These are phyloP conservation scores for Podaxis sp. DNA, from an alignment of 768 basidiomycete genomes.

Conservation along the genomic window DNA sequence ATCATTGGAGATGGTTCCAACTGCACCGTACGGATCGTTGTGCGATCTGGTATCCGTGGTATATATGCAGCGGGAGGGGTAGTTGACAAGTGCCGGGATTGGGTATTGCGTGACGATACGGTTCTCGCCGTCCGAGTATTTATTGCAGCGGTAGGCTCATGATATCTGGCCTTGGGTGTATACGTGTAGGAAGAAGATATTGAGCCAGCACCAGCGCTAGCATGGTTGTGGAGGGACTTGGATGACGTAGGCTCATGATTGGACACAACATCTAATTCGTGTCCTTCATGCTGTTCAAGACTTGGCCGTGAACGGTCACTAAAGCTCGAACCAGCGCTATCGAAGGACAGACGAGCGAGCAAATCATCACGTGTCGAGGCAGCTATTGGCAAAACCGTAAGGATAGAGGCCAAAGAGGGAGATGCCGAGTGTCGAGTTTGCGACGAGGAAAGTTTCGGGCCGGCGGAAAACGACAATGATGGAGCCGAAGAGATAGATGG, in stretches of 20 bases:
- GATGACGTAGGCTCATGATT: conserved; percentile 10
- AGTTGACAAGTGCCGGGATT: conserved; percentile 27
- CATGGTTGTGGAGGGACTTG: not conserved
- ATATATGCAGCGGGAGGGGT: conserved; percentile 35
- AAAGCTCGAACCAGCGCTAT: conserved; percentile 46
- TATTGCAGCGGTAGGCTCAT: not conserved
- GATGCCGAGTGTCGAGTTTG: conserved; percentile 30
- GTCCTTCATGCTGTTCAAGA: conserved; percentile 36
- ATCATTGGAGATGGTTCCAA: conserved; percentile 55
- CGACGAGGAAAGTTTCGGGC: conserved; percentile 13
- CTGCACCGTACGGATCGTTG: conserved; percentile 47
- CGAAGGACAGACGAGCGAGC: conserved; percentile 54
- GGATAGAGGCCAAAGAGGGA: conserved; percentile 42
- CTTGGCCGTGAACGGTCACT: conserved; percentile 36
- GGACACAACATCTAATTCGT: conserved; percentile 45
- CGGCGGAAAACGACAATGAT: conserved; percentile 17
- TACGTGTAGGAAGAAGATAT: conserved; percentile 21
- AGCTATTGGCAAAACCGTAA: conserved; percentile 48
- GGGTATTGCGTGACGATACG: conserved; percentile 18
- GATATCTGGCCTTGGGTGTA: conserved; percentile 26
- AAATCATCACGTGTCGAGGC: conserved; percentile 57
- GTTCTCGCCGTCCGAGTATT: conserved; percentile 2
- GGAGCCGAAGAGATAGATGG: conserved; percentile 18
- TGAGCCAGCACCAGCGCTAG: conserved; percentile 5
- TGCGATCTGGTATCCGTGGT: conserved; percentile 32